Conservation (phyloP, 768 basidiomycete species). For the Rhizopogon sp. region DNA sequence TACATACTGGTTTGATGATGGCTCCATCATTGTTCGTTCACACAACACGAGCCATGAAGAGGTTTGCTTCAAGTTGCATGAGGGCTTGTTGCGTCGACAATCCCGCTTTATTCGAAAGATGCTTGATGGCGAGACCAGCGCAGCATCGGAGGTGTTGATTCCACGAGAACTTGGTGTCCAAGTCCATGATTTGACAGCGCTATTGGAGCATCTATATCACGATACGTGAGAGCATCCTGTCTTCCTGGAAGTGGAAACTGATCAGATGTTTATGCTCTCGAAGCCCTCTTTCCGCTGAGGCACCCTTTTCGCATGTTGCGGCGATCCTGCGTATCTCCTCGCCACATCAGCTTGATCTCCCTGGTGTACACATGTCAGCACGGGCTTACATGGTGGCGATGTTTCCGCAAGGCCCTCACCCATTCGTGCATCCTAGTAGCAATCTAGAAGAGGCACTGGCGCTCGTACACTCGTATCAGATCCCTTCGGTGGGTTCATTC, state of each 20-base stretch:
- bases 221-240: slow-evolving; percentile 48
- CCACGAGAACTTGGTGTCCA: slow-evolving; percentile 34
- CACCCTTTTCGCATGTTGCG: slow-evolving; percentile 43
- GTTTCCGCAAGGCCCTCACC: slow-evolving; percentile 45
- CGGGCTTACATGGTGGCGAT: slow-evolving; percentile 36
- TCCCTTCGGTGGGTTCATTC: slow-evolving; percentile 41
- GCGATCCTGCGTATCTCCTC: slow-evolving; percentile 56
- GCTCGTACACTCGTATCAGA: slow-evolving; percentile 42
- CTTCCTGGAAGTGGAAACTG: background rate
- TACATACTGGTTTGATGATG: slow-evolving; percentile 65
- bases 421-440: slow-evolving; percentile 33
- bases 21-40: slow-evolving; percentile 46
- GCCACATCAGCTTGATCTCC: slow-evolving; percentile 51
- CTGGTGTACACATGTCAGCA: slow-evolving; percentile 43
- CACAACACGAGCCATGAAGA: slow-evolving; percentile 20
- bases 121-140: slow-evolving; percentile 3
- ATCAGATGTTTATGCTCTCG: background rate
- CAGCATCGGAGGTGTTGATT: slow-evolving; percentile 19
- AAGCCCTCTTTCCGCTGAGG: slow-evolving; percentile 43
- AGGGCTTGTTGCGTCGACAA: slow-evolving; percentile 45
- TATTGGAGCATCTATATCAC: slow-evolving; percentile 66
- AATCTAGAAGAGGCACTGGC: slow-evolving; percentile 49
- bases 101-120: slow-evolving; percentile 28
- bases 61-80: slow-evolving; percentile 53
- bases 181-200: slow-evolving; percentile 44